phyloP scores from a whole-genome alignment of 108 stramenopile genomes.

The Nannochloropsis gaditana region DNA sequence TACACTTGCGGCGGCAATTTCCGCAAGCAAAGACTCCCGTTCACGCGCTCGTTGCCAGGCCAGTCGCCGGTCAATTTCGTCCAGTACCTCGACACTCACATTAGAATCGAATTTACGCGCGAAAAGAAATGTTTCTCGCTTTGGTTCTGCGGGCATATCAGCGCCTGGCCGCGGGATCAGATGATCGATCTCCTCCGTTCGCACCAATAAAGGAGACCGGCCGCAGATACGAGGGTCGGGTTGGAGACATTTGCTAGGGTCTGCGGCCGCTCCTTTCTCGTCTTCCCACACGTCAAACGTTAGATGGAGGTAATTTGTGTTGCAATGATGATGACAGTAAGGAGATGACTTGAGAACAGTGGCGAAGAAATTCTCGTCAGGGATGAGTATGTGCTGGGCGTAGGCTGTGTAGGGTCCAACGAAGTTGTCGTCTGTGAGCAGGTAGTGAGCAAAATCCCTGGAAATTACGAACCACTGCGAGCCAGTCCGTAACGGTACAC shows the following conservation, averaged over 20 bases:
- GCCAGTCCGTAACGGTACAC: constrained; percentile 62
- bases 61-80: not conserved
- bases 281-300: constrained; percentile 88
- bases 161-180: not conserved
- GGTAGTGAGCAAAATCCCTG: constrained; percentile 74
- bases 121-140: not conserved
- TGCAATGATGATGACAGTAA: constrained; percentile 74
- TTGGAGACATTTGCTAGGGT: constrained; percentile 76
- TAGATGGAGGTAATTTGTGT: constrained; percentile 79
- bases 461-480: constrained; percentile 89
- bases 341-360: constrained; percentile 78
- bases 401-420: constrained; percentile 69
- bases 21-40: not conserved
- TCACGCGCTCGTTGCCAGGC: not conserved
- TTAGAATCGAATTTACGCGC: not conserved
- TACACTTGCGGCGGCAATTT: not conserved
- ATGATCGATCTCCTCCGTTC: not conserved
- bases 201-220: constrained; percentile 59
- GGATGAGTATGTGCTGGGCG: constrained; percentile 75
- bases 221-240: constrained; percentile 78
- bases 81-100: not conserved
- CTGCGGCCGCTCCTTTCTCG: constrained; percentile 58
- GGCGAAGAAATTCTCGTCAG: constrained; percentile 90
- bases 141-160: not conserved
- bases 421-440: constrained; percentile 60